Conservation (phyloP, 2,329 filamentous ascomycete species). For the Botrytis fragariae region DNA sequence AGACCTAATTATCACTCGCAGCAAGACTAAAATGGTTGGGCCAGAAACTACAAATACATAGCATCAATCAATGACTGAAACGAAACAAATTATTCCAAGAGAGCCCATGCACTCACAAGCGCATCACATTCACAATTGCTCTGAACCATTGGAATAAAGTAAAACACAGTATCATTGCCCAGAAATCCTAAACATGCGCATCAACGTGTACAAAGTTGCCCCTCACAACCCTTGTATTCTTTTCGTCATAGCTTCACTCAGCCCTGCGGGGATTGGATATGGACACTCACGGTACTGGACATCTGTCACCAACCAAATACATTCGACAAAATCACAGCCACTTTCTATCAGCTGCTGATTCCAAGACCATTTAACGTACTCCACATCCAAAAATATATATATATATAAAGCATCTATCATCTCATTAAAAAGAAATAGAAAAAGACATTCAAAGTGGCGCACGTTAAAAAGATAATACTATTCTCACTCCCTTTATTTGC, state of each 20-base stretch:
- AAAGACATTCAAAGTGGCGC: slow-evolving; percentile 29
- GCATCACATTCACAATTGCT: background rate
- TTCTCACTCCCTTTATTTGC: slow-evolving; percentile 26
- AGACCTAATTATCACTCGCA: background rate
- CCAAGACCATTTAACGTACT: background rate
- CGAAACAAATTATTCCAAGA: background rate
- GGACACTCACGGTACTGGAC: slow-evolving; percentile 20
- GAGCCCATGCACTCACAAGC: background rate
- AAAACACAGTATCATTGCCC: background rate
- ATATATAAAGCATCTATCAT: slow-evolving; percentile 1
- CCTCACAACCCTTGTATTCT: background rate
- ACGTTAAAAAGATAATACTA: slow-evolving; percentile 23
- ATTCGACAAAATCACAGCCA: slow-evolving; percentile 6
- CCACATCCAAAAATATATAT: background rate
- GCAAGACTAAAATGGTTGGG: background rate
- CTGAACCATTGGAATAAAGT: background rate
- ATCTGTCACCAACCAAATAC: background rate
- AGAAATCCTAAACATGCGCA: slow-evolving; percentile 7
- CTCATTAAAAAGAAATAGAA: background rate
- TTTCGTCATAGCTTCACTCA: slow-evolving; percentile 24
- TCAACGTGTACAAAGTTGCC: slow-evolving; percentile 21
- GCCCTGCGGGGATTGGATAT: slow-evolving; percentile 22
- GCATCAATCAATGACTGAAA: background rate
- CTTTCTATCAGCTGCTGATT: slow-evolving; percentile 15
- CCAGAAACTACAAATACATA: background rate